Evolutionary conservation across 1,284 basidiomycete genomes (phyloP), one percentile per base, ranked within the genome.

Genomic region (Coniophora puteana): DNA sequence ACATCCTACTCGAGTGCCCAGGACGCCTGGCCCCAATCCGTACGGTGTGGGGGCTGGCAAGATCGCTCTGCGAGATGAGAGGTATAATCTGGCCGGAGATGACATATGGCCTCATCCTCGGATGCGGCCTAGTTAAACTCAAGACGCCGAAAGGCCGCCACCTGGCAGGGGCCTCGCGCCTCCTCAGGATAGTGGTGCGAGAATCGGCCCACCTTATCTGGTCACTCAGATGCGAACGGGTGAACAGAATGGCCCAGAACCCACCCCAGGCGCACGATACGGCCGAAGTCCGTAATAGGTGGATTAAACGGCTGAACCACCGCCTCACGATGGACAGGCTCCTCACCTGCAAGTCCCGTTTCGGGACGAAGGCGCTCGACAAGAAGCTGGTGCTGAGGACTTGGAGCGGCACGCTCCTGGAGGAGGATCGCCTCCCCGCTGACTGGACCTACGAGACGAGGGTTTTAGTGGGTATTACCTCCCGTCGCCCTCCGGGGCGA

Each of bases 1-100:
- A 57, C 24, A 57, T 55, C 11, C 43, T 56, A 2, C 20, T 46
- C 0, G 47, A 51, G 8, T 53, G 54, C 24, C n/a, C n/a, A n/a
- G 20, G 34, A 2, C 26, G 24, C 8, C 41, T 43, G 21, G 16
- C 14, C 8, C 40, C 29, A 1, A 35, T 28, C 29, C 38, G 41
- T 13, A 40, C 32, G 11, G 42, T 50, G 8, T 57, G 52, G 54
- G 13, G n/a, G 1, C 30, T 49, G 6, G 37, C 43, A 0, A 17
- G 43, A 23, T 7, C 38, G 1, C 31, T 51, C 11, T 48, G 49
- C 41, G n/a, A n/a, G 11, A 36, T 17, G 20, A 41, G 30, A 20
- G 36, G 33, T 2, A n/a, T 8, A 7, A 14, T 18, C 11, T 50
- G 48, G 47, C 44, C 44, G n/a, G 20, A 13, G 5, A 20, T 35